Percentiles rank a stretch among this genome's conserved stretches.
Evolutionary conservation across 1,139 yeast genomes (phyloP).

Genomic region (Scheffersomyces insectosa): DNA sequence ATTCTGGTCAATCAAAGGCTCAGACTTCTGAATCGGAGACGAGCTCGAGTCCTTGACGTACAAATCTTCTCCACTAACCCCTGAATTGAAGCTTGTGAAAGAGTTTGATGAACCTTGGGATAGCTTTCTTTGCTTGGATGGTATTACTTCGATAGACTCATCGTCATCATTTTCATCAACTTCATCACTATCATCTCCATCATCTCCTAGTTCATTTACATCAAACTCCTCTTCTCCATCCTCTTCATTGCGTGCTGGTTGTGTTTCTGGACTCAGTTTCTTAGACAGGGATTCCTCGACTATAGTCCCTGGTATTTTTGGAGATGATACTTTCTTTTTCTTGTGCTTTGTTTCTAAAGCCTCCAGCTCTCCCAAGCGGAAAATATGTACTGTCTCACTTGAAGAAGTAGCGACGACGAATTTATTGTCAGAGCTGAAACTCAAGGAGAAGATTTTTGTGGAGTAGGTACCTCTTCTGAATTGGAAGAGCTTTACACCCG

Average conservation of each 20-base stretch:
- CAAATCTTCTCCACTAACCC: slow-evolving; percentile 6
- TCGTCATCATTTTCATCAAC: slow-evolving; percentile 26
- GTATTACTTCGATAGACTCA: slow-evolving; percentile 23
- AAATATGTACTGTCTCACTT: slow-evolving; percentile 90
- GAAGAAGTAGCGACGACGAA: slow-evolving; percentile 85
- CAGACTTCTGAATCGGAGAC: slow-evolving; percentile 26
- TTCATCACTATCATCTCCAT: slow-evolving; percentile 32
- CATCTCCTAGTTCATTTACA: slow-evolving; percentile 37
- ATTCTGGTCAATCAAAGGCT: slow-evolving; percentile 70
- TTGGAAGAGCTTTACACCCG: slow-evolving; percentile 82
- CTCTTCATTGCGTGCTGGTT: slow-evolving; percentile 32
- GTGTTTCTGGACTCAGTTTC: slow-evolving; percentile 26
- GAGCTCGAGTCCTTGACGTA: slow-evolving; percentile 11
- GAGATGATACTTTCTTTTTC: slow-evolving; percentile 20
- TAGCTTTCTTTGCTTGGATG: slow-evolving; percentile 35
- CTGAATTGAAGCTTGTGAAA: slow-evolving; percentile 37
- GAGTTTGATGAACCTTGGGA: slow-evolving; percentile 46
- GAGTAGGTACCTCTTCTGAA: slow-evolving; percentile 95
- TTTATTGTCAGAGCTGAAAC: slow-evolving; percentile 73
- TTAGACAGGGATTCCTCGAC: slow-evolving; percentile 9
- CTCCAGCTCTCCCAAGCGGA: slow-evolving; percentile 67
- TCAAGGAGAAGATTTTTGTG: slow-evolving; percentile 79
- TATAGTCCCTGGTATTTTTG: slow-evolving; percentile 6
- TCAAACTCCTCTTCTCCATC: slow-evolving; percentile 15
- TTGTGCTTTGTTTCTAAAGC: slow-evolving; percentile 46